Evolutionary conservation across 495 filamentous ascomycete genomes (phyloP).

Genomic region (Aspergillus asperescens): DNA sequence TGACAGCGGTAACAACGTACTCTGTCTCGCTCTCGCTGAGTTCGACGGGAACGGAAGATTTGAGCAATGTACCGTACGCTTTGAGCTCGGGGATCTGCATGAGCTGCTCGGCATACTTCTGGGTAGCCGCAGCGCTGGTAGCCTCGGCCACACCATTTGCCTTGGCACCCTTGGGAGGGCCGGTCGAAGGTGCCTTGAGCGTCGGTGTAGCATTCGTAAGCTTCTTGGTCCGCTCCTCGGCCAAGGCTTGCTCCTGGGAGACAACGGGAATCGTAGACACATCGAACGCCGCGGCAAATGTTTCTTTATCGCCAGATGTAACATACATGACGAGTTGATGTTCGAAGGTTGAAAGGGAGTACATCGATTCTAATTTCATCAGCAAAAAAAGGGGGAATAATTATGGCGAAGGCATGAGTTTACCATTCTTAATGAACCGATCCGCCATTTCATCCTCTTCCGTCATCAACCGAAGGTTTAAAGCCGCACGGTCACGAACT

Average conservation of each 20-base stretch:
- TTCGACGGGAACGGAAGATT: conserved; percentile 79
- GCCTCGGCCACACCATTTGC: conserved; percentile 66
- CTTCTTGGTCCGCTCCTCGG: conserved; percentile 96
- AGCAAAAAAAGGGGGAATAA: conserved; percentile 11
- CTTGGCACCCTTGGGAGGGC: conserved; percentile 64
- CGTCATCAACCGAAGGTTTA: conserved; percentile 84
- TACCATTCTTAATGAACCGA: conserved; percentile 88
- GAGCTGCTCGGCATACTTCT: conserved; percentile 85
- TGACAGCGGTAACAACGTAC: conserved; percentile 89
- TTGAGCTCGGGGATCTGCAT: conserved; percentile 83
- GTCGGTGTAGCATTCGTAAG: conserved; percentile 87
- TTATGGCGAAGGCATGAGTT: conserved; percentile 15
- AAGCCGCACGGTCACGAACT: conserved; percentile 89
- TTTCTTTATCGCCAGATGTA: conserved; percentile 77
- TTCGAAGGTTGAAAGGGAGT: conserved; percentile 90
- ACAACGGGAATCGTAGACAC: conserved; percentile 88
- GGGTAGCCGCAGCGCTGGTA: conserved; percentile 68
- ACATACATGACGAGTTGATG: conserved; percentile 98
- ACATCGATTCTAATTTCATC: conserved; percentile 54
- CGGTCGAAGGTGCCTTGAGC: conserved; percentile 84
- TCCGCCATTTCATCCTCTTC: conserved; percentile 79
- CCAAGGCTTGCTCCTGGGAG: conserved; percentile 89
- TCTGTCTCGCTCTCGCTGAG: conserved; percentile 96
- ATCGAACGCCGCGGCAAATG: conserved; percentile 83
- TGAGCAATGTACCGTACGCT: conserved; percentile 81